Evolutionary conservation across 345 rosid species (phyloP).

Genomic region (Theobroma cacao): DNA sequence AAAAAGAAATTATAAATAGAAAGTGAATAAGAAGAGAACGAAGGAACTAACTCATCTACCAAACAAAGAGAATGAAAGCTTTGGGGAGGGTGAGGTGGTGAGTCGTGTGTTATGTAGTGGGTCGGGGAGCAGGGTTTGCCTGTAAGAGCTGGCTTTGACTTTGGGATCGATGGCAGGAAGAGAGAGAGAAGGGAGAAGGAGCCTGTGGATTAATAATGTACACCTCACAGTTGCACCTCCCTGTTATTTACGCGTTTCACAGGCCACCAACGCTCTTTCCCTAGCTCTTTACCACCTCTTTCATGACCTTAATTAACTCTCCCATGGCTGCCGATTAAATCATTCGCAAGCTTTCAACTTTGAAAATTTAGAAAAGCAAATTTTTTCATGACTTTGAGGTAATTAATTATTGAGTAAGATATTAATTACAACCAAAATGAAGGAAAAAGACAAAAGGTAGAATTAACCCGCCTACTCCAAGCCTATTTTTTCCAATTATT

Average conservation of each 20-base stretch:
- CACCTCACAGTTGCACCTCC: conserved; percentile 20
- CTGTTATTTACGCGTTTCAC: conserved; percentile 43
- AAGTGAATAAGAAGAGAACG: no score
- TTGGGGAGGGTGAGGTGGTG: no score
- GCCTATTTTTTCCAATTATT: no score
- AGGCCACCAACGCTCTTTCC: conserved; percentile 48
- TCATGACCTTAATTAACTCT: conserved; percentile 64
- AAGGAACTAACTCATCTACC: no score
- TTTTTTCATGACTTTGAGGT: neutral
- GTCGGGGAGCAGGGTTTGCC: neutral
- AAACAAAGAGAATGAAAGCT: conserved; percentile 14
- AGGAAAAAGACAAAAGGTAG: no score
- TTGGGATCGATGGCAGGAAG: conserved; percentile 14
- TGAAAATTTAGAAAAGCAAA: neutral
- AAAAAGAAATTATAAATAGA: no score
- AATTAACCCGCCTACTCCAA: no score
- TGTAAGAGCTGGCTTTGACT: conserved; percentile 9
- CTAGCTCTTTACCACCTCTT: conserved; percentile 45
- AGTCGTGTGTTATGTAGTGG: neutral
- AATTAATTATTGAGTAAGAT: neutral
- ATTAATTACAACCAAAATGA: neutral
- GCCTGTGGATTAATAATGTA: conserved; percentile 30
- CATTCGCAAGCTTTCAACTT: conserved; percentile 11
- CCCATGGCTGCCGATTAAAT: neutral
- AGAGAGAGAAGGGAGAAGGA: conserved; percentile 19